Base-by-base conservation (phyloP, 2,329 filamentous ascomycete species). In the Apiospora malaysiana region DNA sequence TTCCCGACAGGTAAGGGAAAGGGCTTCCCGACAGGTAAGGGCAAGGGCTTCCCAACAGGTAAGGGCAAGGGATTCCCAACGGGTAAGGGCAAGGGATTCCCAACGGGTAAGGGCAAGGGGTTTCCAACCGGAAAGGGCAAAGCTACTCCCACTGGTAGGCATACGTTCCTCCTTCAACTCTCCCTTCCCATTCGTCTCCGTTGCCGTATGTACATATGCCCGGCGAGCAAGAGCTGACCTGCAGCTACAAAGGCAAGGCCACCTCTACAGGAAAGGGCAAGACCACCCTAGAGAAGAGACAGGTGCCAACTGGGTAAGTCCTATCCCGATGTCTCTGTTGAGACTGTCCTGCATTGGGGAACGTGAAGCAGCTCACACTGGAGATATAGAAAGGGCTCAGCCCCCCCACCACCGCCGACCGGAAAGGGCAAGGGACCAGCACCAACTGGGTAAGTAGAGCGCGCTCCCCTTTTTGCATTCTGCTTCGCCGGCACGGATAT, bases 251-350 rank as follows among this genome's bases (percentile, higher is more conserved):
- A n/a, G 45, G 45, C 45, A 46, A 46, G 9, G 18, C 45, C 45
- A 46, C 45, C n/a, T n/a, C 25, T 8, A 32, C 32, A 21, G 56
- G 56, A 32, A 63, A 63, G 32, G 56, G 32, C 21, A 63, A 63
- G 56, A 63, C 56, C 56, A 63, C 56, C 10, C 9, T 63, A 32
- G 56, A 63, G 9, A 63, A 63, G 56, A 63, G 21, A 63, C 27
- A 40, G 32, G 18, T 7, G 6, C 56, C 56, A 2, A 63, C 56
- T n/a, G 56, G 56, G 56, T 63, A 40, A 63, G 21, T 9, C 21
- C 5, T n/a, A 8, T n/a, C 40, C 56, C 18, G 1, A 47, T 47
- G 21, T 47, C 32, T 6, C 6, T 32, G 32, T 32, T 21, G 5
- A 21, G 12, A 6, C 23, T 32, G 49, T 14, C 56, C 32, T 14